Conservation (phyloP, 83 land plant genomes). For the Picea mariana region DNA sequence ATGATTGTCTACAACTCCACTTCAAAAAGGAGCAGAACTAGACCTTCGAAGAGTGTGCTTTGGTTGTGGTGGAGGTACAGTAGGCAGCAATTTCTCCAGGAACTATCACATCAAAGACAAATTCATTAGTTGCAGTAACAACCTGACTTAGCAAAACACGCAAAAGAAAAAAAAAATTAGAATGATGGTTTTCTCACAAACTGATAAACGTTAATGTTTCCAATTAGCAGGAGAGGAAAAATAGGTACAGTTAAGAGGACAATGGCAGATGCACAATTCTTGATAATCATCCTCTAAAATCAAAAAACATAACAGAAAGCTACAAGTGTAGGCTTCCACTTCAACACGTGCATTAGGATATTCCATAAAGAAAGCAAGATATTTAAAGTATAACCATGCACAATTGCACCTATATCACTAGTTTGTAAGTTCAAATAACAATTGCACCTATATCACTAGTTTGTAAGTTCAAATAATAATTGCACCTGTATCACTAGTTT, state of each 20-base stretch:
- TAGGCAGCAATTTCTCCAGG: conserved; percentile 1
- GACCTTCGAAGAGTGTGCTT: conserved; percentile 10
- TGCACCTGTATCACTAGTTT: too few species aligned
- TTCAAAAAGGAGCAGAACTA: conserved; percentile 10
- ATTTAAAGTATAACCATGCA: too few species aligned
- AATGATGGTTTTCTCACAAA: not conserved
- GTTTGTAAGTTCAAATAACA: not conserved
- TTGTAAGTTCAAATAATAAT: not conserved
- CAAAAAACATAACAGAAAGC: too few species aligned
- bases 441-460: too few species aligned
- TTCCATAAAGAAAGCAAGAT: too few species aligned
- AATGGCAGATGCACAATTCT: not conserved
- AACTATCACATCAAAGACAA: conserved; percentile 5
- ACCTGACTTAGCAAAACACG: not conserved
- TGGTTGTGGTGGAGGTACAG: not conserved
- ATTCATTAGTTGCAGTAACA: conserved; percentile 2
- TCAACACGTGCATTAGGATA: too few species aligned
- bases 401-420: too few species aligned
- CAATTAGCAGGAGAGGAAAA: not conserved
- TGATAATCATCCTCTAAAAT: too few species aligned
- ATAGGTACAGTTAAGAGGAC: too few species aligned
- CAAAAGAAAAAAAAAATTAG: not conserved
- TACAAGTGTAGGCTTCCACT: too few species aligned
- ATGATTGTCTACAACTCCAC: conserved; percentile 12
- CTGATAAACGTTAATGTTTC: not conserved